A percentile compares a stretch with the other conserved stretches of the same genome.
phyloP scores from a whole-genome alignment of 139 green algal species.

The Haematococcus lacustris region DNA sequence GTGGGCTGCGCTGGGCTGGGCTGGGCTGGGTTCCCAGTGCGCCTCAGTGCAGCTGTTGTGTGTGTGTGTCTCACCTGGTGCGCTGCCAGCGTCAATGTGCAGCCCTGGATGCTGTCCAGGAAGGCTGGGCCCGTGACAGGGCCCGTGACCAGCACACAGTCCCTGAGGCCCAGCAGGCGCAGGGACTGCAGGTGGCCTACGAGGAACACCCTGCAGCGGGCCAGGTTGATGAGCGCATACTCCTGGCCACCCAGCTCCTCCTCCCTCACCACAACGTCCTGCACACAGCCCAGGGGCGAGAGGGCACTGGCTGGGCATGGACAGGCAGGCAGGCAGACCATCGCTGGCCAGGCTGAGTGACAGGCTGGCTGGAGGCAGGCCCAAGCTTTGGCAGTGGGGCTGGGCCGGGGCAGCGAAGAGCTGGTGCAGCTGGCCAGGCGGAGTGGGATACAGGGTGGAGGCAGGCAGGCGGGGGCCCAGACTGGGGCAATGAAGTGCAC shows the following conservation, averaged over 20 bases:
- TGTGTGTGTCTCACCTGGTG: slow-evolving; percentile 27
- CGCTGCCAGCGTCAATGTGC: slow-evolving; percentile 41
- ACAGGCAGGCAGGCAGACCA: too few relatives aligned
- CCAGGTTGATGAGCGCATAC: slow-evolving; percentile 39
- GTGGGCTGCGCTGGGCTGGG: not conserved
- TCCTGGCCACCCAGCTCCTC: slow-evolving; percentile 17
- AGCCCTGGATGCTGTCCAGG: slow-evolving; percentile 30
- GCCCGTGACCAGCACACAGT: slow-evolving; percentile 41
- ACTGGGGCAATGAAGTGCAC: not conserved
- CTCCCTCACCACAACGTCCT: slow-evolving; percentile 1
- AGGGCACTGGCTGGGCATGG: too few relatives aligned
- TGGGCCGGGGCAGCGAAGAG: too few relatives aligned
- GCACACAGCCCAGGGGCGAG: not conserved
- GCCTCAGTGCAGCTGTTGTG: not conserved
- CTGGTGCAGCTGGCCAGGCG: too few relatives aligned
- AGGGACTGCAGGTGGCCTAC: slow-evolving; percentile 48
- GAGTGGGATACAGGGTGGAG: too few relatives aligned
- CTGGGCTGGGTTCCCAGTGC: not conserved
- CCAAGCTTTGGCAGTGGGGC: too few relatives aligned
- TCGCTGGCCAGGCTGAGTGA: too few relatives aligned
- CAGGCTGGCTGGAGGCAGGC: too few relatives aligned
- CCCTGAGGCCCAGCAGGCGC: slow-evolving; percentile 33
- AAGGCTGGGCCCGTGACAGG: slow-evolving; percentile 59
- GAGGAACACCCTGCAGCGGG: slow-evolving; percentile 51
- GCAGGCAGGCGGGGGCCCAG: too few relatives aligned